Evolutionary conservation across 768 basidiomycete genomes (phyloP).

Genomic region (Clavulina sp.): DNA sequence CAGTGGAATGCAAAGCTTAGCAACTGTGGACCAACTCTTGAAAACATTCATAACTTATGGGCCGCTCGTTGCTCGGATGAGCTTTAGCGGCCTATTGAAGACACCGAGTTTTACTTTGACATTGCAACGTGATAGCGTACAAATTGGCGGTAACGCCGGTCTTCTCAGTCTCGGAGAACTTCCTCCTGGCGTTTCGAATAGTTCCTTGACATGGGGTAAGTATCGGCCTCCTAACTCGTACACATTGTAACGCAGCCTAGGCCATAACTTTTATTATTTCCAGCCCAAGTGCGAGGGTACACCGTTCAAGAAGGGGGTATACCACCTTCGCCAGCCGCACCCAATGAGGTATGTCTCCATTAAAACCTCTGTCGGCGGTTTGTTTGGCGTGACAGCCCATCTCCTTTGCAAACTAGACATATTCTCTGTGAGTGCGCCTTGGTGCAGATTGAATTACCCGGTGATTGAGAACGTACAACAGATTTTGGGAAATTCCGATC

Average conservation of each 20-base stretch:
- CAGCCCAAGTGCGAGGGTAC: constrained; percentile 48
- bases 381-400: neutral
- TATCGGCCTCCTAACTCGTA: neutral
- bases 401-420: no score
- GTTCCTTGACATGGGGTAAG: constrained; percentile 16
- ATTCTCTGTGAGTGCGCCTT: no score
- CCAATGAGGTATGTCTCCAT: constrained; percentile 35
- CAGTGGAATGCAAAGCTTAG: neutral
- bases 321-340: constrained; percentile 34
- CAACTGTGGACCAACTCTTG: constrained; percentile 11
- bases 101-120: constrained; percentile 38
- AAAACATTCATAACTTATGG: constrained; percentile 19
- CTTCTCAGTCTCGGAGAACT: constrained; percentile 48
- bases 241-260: neutral
- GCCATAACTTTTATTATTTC: constrained; percentile 26
- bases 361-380: neutral
- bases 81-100: constrained; percentile 21
- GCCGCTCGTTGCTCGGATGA: constrained; percentile 21
- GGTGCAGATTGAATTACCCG: no score
- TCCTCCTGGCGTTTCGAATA: constrained; percentile 30
- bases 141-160: constrained; percentile 52
- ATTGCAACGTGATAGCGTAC: constrained; percentile 49
- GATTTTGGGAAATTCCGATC: constrained; percentile 55
- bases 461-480: no score
- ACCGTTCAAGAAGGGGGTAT: constrained; percentile 34